Evolutionary conservation across 805 yeast species (phyloP), one percentile per base, ranked within the genome.

Genomic region (Grigorovia transvaalensis): DNA sequence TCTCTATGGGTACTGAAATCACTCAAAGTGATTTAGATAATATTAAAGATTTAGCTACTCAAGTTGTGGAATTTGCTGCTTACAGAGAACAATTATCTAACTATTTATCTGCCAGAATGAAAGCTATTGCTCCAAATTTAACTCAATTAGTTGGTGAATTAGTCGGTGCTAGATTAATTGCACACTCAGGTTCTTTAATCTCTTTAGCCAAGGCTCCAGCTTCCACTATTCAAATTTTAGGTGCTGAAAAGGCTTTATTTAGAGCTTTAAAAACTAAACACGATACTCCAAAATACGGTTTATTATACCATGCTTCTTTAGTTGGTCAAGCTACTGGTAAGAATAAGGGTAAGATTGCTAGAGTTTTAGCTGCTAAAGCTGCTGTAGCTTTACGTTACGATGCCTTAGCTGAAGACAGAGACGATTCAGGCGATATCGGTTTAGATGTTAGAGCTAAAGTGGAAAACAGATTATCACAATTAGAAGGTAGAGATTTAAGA

Each of bases 1-100:
- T 93, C 59, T 90, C 98, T 49, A 93, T 93, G 99, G 99, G 99
- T 77, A 93, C 98, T 56, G 99, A 93, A 73, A 91, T 93, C 71
- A 91, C 98, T 53, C 90, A 85, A 55, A 77, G 78, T 59, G 99
- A 93, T 72, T 78, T 93, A 64, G 78, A 79, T 55, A 91, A 91
- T 77, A 91, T 93, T 71, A 79, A 79, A 69, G 84, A 89, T 56
- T 79, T 93, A 62, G 99, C 99, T 60, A 93, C 87, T 56, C 98
- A 93, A 74, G 91, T 93, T 67, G 91, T 91, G 61, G 96, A 88
- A 70, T 88, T 93, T 70, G 84, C 98, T 57, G 88, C 88, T 57
- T 93, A 93, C 81, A 84, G 99, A 76, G 97, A 90, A 75, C 96
- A 89, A 73, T 77, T 93, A 62, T 85, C 96, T 54, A 85, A 86